Evolutionary conservation across 2,329 filamentous ascomycete genomes (phyloP).

Genomic region (Mariannaea sp.): DNA sequence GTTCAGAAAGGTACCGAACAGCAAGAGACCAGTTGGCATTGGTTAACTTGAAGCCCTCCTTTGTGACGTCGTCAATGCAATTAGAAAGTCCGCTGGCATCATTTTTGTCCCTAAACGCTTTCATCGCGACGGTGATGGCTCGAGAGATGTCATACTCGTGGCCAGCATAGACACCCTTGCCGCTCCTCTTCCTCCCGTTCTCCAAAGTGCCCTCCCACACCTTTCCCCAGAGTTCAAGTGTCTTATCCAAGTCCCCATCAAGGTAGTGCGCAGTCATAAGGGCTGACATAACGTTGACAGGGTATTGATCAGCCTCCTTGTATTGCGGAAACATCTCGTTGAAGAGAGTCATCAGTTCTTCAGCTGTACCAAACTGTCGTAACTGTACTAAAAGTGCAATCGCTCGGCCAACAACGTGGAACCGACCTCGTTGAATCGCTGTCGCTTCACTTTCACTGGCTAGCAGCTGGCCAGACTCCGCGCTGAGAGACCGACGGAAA

Average conservation of each 20-base stretch:
- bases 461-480: background rate
- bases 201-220: conserved; percentile 59
- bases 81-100: conserved; percentile 54
- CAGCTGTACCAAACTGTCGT: conserved; percentile 57
- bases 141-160: conserved; percentile 59
- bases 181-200: conserved; percentile 31
- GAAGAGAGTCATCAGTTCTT: conserved; percentile 62
- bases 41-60: conserved; percentile 73
- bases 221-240: conserved; percentile 69
- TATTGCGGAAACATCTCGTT: conserved; percentile 46
- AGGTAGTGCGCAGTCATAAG: conserved; percentile 70
- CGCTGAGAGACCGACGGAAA: conserved; percentile 33
- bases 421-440: conserved; percentile 34
- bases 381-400: conserved; percentile 43
- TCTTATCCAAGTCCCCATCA: conserved; percentile 61
- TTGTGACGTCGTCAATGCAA: conserved; percentile 60
- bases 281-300: conserved; percentile 62
- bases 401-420: conserved; percentile 40
- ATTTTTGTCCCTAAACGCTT: conserved; percentile 47
- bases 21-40: conserved; percentile 81
- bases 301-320: conserved; percentile 45
- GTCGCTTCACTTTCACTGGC: conserved; percentile 25
- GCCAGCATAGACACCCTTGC: conserved; percentile 46
- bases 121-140: conserved; percentile 55
- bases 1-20: conserved; percentile 68